phyloP scores from a whole-genome alignment of 192 early-diverging fungal genomes.

The Coemansia sp. region DNA sequence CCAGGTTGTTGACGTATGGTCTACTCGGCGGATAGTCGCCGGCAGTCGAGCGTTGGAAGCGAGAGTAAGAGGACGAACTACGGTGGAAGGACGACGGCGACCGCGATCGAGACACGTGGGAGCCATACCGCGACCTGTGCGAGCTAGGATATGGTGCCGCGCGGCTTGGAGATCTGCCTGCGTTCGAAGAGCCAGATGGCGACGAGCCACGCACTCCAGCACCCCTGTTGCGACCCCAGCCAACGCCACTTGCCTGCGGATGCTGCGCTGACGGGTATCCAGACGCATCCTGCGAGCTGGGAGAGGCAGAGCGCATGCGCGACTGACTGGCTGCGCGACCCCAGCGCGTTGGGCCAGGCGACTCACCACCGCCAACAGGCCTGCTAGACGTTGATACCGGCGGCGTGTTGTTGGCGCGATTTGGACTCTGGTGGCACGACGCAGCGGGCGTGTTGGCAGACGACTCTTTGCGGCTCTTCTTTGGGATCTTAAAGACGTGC shows the following conservation, averaged over 20 bases:
- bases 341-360: constrained; percentile 18
- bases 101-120: constrained; percentile 31
- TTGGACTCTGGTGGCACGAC: constrained; percentile 42
- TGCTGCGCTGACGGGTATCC: background rate
- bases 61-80: constrained; percentile 18
- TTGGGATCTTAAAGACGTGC: constrained; percentile 53
- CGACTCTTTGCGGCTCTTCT: constrained; percentile 45
- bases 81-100: constrained; percentile 25
- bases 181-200: constrained; percentile 13
- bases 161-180: constrained; percentile 27
- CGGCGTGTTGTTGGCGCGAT: constrained; percentile 11
- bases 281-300: background rate
- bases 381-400: constrained; percentile 3
- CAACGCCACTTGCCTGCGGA: background rate
- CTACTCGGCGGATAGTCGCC: constrained; percentile 12
- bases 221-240: constrained; percentile 10
- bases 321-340: constrained; percentile 11
- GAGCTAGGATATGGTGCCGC: constrained; percentile 14
- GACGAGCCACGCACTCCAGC: constrained; percentile 22
- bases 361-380: background rate
- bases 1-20: constrained; percentile 10
- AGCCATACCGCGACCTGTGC: constrained; percentile 22
- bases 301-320: constrained; percentile 33
- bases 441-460: constrained; percentile 19
- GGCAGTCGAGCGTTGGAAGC: constrained; percentile 16